Conservation (phyloP, 2,329 filamentous ascomycete species). For the Cordyceps farinosa region DNA sequence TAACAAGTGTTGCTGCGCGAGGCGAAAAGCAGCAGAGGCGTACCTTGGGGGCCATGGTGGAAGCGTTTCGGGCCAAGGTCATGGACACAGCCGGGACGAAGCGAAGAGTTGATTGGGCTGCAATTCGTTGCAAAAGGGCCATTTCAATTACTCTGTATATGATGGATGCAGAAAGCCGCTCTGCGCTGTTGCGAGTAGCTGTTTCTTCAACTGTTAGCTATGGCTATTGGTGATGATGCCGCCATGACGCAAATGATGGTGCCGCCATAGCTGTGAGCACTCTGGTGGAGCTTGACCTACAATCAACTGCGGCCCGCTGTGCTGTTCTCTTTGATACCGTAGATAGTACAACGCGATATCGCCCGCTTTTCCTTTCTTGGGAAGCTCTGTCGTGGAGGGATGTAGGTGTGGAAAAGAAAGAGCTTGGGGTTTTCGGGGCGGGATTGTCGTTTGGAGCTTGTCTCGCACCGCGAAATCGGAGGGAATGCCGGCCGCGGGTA, state of each 20-base stretch:
- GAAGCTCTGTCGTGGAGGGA: not conserved
- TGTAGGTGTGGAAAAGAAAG: constrained; percentile 5
- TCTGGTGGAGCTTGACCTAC: not conserved
- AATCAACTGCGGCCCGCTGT: constrained; percentile 4
- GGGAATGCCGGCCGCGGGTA: constrained; percentile 16
- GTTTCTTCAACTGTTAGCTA: constrained; percentile 10
- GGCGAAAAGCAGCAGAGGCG: not conserved
- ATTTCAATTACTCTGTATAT: constrained; percentile 20
- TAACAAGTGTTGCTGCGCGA: not conserved
- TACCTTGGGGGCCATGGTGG: constrained; percentile 47
- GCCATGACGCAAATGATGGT: not conserved
- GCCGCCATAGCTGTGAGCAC: not conserved
- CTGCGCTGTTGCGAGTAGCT: not conserved
- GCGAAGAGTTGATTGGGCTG: constrained; percentile 29
- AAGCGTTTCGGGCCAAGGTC: constrained; percentile 37
- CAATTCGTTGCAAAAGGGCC: constrained; percentile 31
- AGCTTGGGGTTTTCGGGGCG: not conserved
- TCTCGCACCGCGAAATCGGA: constrained; percentile 16
- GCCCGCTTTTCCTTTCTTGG: not conserved
- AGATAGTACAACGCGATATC: not conserved
- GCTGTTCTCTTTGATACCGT: not conserved
- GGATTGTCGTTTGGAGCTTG: not conserved
- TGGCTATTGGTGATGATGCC: constrained; percentile 1
- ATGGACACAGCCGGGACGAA: constrained; percentile 30
- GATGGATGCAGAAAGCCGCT: not conserved